Evolutionary conservation across 192 early-diverging fungal genomes (phyloP).

Genomic region (Hyaloraphidium curvatum): DNA sequence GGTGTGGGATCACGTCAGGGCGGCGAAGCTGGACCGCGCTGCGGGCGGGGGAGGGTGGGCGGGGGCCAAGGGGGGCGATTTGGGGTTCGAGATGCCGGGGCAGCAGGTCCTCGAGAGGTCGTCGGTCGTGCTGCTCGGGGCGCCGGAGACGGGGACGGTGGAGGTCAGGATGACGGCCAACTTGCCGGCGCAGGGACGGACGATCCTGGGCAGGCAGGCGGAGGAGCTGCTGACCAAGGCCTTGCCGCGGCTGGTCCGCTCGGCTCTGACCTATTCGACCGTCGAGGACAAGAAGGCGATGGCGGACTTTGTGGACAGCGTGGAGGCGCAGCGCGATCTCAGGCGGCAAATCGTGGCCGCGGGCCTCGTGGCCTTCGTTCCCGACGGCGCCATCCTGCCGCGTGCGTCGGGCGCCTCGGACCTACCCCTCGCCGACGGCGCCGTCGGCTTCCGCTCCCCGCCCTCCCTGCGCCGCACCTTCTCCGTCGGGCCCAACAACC

Average conservation of each 20-base stretch:
- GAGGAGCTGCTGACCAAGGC: slow-evolving; percentile 17
- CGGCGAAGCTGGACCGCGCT: background rate
- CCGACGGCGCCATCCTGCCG: slow-evolving; percentile 29
- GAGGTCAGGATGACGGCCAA: slow-evolving; percentile 23
- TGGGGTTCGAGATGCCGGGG: slow-evolving; percentile 23
- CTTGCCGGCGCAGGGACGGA: slow-evolving; percentile 27
- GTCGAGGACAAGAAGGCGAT: slow-evolving; percentile 10
- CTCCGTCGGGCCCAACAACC: slow-evolving; percentile 22
- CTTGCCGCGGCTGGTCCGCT: slow-evolving; percentile 16
- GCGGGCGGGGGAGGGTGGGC: slow-evolving; percentile 10
- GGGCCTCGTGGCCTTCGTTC: slow-evolving; percentile 24
- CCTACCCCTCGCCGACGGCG: slow-evolving; percentile 13
- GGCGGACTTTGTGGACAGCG: slow-evolving; percentile 12
- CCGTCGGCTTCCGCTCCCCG: slow-evolving; percentile 20
- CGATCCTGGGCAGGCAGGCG: slow-evolving; percentile 18
- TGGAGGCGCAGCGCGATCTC: slow-evolving; percentile 29
- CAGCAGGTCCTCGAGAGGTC: slow-evolving; percentile 33
- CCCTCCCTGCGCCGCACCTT: slow-evolving; percentile 14
- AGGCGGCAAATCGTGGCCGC: slow-evolving; percentile 14
- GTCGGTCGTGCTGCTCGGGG: slow-evolving; percentile 13
- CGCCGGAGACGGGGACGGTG: slow-evolving; percentile 7
- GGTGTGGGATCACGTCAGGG: background rate
- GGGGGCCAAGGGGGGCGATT: slow-evolving; percentile 14
- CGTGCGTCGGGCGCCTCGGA: slow-evolving; percentile 25
- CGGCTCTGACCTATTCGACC: slow-evolving; percentile 11